phyloP scores from a whole-genome alignment of 805 yeast species.

The Suhomyces sp. region DNA sequence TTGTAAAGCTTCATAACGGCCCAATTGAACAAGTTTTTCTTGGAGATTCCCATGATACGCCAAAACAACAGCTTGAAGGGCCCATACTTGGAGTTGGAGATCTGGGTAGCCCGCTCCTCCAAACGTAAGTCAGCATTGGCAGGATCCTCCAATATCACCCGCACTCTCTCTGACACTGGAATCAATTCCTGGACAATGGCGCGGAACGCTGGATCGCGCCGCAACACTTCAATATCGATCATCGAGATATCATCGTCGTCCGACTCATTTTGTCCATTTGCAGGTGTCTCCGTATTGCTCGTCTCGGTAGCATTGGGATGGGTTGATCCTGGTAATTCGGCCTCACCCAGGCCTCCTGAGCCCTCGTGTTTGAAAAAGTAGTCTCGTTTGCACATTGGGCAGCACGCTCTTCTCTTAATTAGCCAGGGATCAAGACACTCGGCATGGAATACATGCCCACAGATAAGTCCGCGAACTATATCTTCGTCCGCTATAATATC shows the following conservation, averaged over 20 bases:
- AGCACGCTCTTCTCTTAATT: slow-evolving; percentile 68
- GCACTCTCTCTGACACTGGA: slow-evolving; percentile 42
- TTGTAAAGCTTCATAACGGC: slow-evolving; percentile 41
- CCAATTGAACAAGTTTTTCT: slow-evolving; percentile 48
- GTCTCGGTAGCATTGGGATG: not conserved
- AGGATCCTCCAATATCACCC: slow-evolving; percentile 38
- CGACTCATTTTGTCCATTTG: not conserved
- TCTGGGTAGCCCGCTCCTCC: slow-evolving; percentile 43
- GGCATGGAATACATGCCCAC: slow-evolving; percentile 82
- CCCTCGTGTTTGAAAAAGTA: slow-evolving; percentile 40
- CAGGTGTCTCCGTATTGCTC: not conserved
- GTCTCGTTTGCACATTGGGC: slow-evolving; percentile 80
- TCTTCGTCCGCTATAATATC: slow-evolving; percentile 63
- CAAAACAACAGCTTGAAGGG: slow-evolving; percentile 44
- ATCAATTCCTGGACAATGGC: slow-evolving; percentile 38
- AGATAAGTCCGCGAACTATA: slow-evolving; percentile 65
- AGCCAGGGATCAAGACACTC: slow-evolving; percentile 84
- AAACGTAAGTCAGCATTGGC: slow-evolving; percentile 33
- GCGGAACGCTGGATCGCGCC: slow-evolving; percentile 36
- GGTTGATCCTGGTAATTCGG: not conserved
- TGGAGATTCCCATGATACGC: slow-evolving; percentile 54
- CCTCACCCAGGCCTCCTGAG: slow-evolving; percentile 2
- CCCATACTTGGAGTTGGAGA: slow-evolving; percentile 34
- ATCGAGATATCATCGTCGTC: slow-evolving; percentile 11
- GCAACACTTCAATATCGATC: slow-evolving; percentile 30